phyloP scores from a whole-genome alignment of 306 rosid genomes.

The Notholithocarpus densiflorus region DNA sequence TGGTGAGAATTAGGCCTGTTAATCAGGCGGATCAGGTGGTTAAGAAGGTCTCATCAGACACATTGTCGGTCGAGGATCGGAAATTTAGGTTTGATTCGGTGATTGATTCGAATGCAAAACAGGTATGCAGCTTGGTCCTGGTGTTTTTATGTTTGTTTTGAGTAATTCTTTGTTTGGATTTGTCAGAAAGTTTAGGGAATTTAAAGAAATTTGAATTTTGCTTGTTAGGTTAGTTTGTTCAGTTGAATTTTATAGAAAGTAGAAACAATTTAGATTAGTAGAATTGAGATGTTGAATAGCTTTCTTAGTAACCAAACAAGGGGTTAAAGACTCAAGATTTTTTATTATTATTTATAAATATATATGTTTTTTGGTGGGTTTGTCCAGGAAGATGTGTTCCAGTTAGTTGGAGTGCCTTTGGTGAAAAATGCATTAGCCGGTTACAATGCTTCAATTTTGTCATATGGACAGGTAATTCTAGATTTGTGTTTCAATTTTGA shows the following conservation, averaged over 20 bases:
- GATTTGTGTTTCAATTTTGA: constrained; percentile 1
- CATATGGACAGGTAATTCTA: constrained; percentile 82
- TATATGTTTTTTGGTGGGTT: constrained; percentile 20
- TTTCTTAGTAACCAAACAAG: constrained; percentile 8
- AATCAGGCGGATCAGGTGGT: constrained; percentile 45
- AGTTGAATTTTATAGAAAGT: neutral
- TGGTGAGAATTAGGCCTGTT: constrained; percentile 71
- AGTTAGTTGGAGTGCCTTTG: constrained; percentile 69
- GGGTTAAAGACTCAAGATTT: neutral
- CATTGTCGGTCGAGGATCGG: constrained; percentile 57
- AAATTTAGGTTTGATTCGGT: constrained; percentile 64
- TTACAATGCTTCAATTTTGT: constrained; percentile 76
- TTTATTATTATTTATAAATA: neutral
- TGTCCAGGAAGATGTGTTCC: constrained; percentile 78
- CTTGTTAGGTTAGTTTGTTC: too few species aligned
- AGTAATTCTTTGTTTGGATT: neutral
- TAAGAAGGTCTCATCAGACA: constrained; percentile 63
- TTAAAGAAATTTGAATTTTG: neutral
- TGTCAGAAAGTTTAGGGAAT: neutral
- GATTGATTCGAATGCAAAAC: constrained; percentile 62
- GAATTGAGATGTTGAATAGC: neutral
- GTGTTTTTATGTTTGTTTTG: neutral
- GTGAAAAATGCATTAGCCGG: constrained; percentile 84
- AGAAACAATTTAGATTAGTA: neutral
- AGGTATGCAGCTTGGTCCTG: constrained; percentile 43